These are phyloP conservation scores for Annulohypoxylon bovei DNA, from an alignment of 495 filamentous ascomycete genomes.

Conservation along the genomic window DNA sequence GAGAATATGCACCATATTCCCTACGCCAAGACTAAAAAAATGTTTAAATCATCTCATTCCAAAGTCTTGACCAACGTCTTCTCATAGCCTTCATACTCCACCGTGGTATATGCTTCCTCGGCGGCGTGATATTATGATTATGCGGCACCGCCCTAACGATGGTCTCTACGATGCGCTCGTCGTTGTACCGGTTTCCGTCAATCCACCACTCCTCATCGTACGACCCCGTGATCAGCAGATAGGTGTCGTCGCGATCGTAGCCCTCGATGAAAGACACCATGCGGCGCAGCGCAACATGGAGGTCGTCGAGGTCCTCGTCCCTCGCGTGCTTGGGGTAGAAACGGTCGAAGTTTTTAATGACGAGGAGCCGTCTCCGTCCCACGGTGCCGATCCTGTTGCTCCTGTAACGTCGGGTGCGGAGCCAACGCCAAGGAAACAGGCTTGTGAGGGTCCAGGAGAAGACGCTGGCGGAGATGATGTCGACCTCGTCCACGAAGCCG, in stretches of 20 bases:
- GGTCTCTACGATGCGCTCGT: background rate
- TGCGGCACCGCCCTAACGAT: background rate
- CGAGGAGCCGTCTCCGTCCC: background rate
- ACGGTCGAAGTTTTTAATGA: slow-evolving; percentile 1
- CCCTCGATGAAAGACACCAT: slow-evolving; percentile 2
- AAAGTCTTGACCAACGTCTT: background rate
- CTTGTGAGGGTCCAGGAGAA: slow-evolving; percentile 9
- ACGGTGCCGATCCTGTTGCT: background rate
- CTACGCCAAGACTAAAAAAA: background rate
- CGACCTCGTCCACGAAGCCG: background rate
- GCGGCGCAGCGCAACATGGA: background rate
- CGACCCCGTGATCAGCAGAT: background rate
- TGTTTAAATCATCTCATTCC: background rate
- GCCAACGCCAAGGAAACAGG: background rate
- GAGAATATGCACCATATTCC: background rate
- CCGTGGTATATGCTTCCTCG: background rate
- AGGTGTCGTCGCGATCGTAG: background rate
- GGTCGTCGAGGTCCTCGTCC: slow-evolving; percentile 4
- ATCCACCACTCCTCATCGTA: slow-evolving; percentile 3
- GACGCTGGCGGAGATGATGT: background rate
- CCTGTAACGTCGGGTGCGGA: background rate
- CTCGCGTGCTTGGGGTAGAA: background rate
- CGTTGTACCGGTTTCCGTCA: slow-evolving; percentile 1
- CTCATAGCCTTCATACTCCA: background rate
- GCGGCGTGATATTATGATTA: slow-evolving; percentile 9